Percentiles rank a stretch among this genome's conserved stretches.
Conservation (phyloP, 108 stramenopile species). For the Cyclotella baltica region DNA sequence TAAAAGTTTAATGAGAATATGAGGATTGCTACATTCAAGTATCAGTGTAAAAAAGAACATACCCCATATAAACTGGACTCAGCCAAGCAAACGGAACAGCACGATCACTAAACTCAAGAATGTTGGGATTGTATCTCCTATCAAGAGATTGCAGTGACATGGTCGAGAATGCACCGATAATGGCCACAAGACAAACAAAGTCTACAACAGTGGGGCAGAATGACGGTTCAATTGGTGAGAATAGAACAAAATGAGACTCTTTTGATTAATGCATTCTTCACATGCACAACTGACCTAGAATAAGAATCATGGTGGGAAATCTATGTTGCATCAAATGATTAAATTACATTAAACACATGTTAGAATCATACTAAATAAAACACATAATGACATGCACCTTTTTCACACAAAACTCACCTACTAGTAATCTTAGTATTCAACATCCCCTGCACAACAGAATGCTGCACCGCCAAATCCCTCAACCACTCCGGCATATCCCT, state of each 20-base stretch:
- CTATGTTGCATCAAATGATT: background rate
- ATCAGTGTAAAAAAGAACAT: no score
- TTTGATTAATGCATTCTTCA: no score
- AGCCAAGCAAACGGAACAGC: slow-evolving; percentile 21
- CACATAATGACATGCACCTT: no score
- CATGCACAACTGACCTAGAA: no score
- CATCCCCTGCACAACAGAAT: slow-evolving; percentile 66
- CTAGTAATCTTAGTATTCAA: slow-evolving; percentile 75
- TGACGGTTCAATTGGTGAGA: no score
- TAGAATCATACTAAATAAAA: background rate
- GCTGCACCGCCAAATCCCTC: slow-evolving; percentile 75
- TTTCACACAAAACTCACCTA: slow-evolving; percentile 4
- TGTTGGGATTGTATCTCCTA: slow-evolving; percentile 33
- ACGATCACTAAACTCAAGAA: slow-evolving; percentile 7
- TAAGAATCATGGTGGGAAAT: slow-evolving; percentile 80
- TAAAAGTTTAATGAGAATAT: no score
- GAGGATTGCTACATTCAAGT: no score
- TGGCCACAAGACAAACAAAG: slow-evolving; percentile 35
- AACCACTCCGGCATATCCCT: slow-evolving; percentile 80
- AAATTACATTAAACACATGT: background rate
- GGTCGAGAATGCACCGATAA: slow-evolving; percentile 38
- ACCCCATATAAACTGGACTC: slow-evolving; percentile 61
- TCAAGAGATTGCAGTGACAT: slow-evolving; percentile 29
- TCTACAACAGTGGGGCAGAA: no score
- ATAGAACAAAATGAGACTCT: no score